Evolutionary conservation across 2,329 filamentous ascomycete species (phyloP), one percentile per base, ranked within the genome.

Genomic region (Aspergillus viridinutans): DNA sequence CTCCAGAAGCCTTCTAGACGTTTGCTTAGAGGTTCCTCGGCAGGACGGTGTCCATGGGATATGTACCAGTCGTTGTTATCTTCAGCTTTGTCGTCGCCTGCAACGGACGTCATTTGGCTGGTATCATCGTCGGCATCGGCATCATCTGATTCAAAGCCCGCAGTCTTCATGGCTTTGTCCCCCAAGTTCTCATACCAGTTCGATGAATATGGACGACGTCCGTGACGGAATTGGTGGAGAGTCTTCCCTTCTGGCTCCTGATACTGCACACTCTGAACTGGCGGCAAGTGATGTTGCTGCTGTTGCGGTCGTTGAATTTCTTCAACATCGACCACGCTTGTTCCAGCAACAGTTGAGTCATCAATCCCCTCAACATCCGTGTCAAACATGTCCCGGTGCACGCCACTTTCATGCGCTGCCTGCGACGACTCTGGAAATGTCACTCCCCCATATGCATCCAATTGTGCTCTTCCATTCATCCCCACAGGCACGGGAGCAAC

Each of bases 311-410:
- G 43, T 26, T 68, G 65, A 50, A 57, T 57, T 51, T 73, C 70
- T 43, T 74, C 72, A 54, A 61, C 63, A 29, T 67, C 70, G 53
- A 74, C 59, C 55, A 78, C 57, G 66, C 77, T 76, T 23, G 70
- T 72, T 21, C 64, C 70, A 2, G 69, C 70, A 63, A 76, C 70
- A 6, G 75, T 77, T 3, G 75, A 76, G 59, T 77, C 75, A 65
- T 77, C 75, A 9, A 76, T 64, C 10, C 70, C 74, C 56, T 77
- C 75, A 8, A 76, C 73, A 59, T 77, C 75, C 4, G 75, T 77
- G 58, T 77, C 75, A 59, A 77, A 77, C 58, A 69, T 64, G 57
- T 76, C 73, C 32, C 65, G 65, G 28, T 67, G 64, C 20, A 47
- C 55, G 51, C 49, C 58, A 52, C 62, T 61, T 42, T 62, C 60